Conservation (phyloP, 306 rosid genomes). For the Delonix regia region DNA sequence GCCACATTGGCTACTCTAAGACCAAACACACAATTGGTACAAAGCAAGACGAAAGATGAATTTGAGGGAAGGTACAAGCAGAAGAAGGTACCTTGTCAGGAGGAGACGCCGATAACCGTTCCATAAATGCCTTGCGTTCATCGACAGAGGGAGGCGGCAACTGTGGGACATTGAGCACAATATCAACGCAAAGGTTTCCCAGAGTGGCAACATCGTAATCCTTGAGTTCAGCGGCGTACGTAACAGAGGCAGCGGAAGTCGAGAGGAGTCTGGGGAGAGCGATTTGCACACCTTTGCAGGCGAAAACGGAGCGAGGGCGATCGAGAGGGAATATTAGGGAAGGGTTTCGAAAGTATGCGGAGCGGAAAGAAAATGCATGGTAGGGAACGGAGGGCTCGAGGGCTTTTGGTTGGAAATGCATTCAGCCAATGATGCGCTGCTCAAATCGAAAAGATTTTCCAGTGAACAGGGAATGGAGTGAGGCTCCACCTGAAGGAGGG, state of each 20-base stretch:
- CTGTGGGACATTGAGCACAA: slow-evolving; percentile 82
- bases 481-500: background rate
- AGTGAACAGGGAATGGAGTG: background rate
- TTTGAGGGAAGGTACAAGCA: background rate
- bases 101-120: slow-evolving; percentile 70
- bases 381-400: slow-evolving; percentile 43
- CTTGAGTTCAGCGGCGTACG: slow-evolving; percentile 43
- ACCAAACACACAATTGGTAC: background rate
- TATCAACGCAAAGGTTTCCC: slow-evolving; percentile 90
- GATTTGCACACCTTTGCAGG: slow-evolving; percentile 45
- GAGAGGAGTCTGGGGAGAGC: slow-evolving; percentile 39
- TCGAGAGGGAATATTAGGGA: slow-evolving; percentile 23
- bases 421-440: slow-evolving; percentile 42
- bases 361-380: slow-evolving; percentile 43
- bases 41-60: background rate
- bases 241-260: slow-evolving; percentile 9
- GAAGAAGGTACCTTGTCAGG: slow-evolving; percentile 68
- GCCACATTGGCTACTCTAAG: background rate
- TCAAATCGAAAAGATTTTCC: background rate
- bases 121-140: slow-evolving; percentile 78
- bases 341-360: slow-evolving; percentile 31
- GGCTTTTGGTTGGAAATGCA: slow-evolving; percentile 60
- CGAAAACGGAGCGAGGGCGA: slow-evolving; percentile 30
- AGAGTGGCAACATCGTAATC: slow-evolving; percentile 76
- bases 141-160: slow-evolving; percentile 65